phyloP scores from a whole-genome alignment of 2,329 filamentous ascomycete genomes.

The Helotiales sp. region DNA sequence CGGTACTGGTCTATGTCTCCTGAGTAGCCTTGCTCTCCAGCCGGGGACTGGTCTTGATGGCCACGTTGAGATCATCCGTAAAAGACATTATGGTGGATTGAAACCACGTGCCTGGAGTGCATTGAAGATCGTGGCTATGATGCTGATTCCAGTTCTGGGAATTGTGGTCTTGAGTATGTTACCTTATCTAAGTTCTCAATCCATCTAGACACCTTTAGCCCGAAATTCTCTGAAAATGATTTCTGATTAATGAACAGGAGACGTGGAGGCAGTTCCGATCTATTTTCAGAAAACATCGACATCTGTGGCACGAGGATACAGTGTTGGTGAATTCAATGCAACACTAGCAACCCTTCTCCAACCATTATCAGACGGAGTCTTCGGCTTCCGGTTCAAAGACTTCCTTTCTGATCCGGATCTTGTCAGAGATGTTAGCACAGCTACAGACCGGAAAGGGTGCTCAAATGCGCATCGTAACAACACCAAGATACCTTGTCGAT shows the following conservation, averaged over 20 bases:
- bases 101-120: conserved; percentile 7
- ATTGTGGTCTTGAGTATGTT: conserved; percentile 10
- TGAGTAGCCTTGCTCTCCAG: conserved; percentile 2
- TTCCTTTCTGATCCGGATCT: conserved; percentile 8
- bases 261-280: neutral
- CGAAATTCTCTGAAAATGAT: neutral
- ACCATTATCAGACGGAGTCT: neutral
- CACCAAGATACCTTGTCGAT: neutral
- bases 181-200: too few species aligned
- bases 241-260: neutral
- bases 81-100: neutral
- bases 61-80: neutral
- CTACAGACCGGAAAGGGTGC: neutral
- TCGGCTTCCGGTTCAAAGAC: conserved; percentile 7
- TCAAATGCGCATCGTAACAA: neutral
- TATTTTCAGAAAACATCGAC: neutral
- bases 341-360: conserved; percentile 7
- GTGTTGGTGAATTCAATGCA: neutral
- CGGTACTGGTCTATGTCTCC: neutral
- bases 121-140: neutral
- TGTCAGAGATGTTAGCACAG: neutral
- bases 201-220: too few species aligned
- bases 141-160: conserved; percentile 1
- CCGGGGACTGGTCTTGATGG: conserved; percentile 10
- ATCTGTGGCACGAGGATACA: neutral